Conservation (phyloP, 225 moss, liverwort and hornwort genomes). For the Rhytidiadelphus loreus region DNA sequence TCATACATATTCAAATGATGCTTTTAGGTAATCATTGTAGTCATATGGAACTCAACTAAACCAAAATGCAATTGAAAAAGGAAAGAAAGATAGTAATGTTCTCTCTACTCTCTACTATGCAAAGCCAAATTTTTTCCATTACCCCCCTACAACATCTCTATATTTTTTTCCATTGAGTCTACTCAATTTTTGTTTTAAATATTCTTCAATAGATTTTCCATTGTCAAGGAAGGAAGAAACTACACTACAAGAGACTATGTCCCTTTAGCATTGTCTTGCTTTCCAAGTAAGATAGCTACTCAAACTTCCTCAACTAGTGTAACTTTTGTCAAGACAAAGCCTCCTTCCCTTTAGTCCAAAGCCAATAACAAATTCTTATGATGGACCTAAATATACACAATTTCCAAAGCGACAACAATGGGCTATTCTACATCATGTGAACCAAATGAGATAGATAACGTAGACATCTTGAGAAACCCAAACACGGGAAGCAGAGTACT, state of each 20-base stretch:
- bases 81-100: neutral
- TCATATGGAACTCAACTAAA: too few relatives aligned
- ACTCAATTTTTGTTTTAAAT: neutral
- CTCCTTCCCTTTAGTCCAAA: neutral
- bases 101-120: neutral
- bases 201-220: neutral
- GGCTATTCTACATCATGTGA: neutral
- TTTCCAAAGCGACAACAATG: neutral
- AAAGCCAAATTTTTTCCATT: neutral
- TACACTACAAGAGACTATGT: rapidly evolving
- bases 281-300: neutral
- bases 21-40: too few relatives aligned
- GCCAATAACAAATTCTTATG: rapidly evolving
- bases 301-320: rapidly evolving
- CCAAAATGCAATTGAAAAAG: neutral
- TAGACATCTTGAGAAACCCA: too few relatives aligned
- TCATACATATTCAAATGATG: neutral
- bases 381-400: too few relatives aligned
- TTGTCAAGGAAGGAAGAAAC: rapidly evolving
- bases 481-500: neutral
- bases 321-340: neutral
- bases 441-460: rapidly evolving
- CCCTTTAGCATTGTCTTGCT: neutral
- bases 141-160: rapidly evolving
- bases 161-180: too few relatives aligned